Evolutionary conservation across 2,329 filamentous ascomycete genomes (phyloP), one percentile per base, ranked within the genome.

Genomic region (Exophiala viscosa): DNA sequence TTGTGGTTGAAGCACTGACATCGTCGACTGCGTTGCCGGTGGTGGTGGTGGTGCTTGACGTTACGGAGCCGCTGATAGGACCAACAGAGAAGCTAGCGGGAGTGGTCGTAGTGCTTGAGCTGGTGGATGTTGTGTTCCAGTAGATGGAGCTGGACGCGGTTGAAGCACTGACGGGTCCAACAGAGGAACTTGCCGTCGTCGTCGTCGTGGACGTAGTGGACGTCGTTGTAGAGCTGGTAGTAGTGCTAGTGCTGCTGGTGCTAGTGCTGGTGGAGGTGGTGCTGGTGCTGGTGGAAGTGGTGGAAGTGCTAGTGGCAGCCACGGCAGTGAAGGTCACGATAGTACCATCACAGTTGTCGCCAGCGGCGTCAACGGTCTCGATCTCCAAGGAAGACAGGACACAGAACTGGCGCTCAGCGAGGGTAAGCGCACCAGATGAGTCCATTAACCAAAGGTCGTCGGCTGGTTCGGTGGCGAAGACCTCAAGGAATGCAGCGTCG

Each of bases 361-460:
- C 23, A 28, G 23, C 23, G 8, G 23, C 23, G 23, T 28, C 23
- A 28, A 28, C 23, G 23, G 23, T 28, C 23, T 28, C 23, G 23
- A 28, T 28, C 23, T 28, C 23, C 23, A 28, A 28, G 23, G 23
- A 28, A 28, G 23, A 28, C 23, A 28, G 23, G 8, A 49, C 42
- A 39, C 55, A 58, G 35, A 58, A 52, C 10, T 39, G 48, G 45
- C 35, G 18, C 1, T 28, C 38, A 33, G 34, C 11, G 14, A 55
- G 36, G 11, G 45, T 18, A 13, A 56, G 15, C 13, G 14, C 3
- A 9, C 42, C 49, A 31, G 20, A 31, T 1, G 40, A 8, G 14
- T 42, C 40, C 8, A 2, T 28, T 18, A 42, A 42, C 40, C 40
- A 42, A 5, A 28, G 3, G 18, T 23, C 14, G 8, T 23, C 20